A percentile compares a stretch with the other conserved stretches of the same genome.
These are phyloP conservation scores for Penicillium sp. DNA, from an alignment of 2,329 filamentous ascomycete species.

Conservation along the genomic window DNA sequence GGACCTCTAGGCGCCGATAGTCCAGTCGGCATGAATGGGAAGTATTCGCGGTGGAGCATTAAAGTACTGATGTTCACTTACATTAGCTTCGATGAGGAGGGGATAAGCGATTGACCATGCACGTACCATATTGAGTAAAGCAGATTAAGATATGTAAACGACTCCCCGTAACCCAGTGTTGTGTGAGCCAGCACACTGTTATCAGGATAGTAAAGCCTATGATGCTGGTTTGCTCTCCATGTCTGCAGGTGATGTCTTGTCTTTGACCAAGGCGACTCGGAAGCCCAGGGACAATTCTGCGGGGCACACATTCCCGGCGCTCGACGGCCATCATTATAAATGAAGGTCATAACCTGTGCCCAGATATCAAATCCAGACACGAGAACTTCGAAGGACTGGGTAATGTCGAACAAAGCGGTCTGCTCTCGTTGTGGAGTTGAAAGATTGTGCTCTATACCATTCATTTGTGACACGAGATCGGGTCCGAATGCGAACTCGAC, in stretches of 20 bases:
- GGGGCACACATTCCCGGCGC: slow-evolving; percentile 45
- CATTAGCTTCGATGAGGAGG: not conserved
- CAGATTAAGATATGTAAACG: slow-evolving; percentile 50
- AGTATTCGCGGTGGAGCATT: slow-evolving; percentile 51
- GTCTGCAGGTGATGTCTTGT: slow-evolving; percentile 34
- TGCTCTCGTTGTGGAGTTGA: slow-evolving; percentile 5
- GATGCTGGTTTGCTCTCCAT: slow-evolving; percentile 44
- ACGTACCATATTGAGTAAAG: slow-evolving; percentile 50
- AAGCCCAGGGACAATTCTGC: slow-evolving; percentile 48
- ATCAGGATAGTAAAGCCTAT: slow-evolving; percentile 42
- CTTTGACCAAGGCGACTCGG: slow-evolving; percentile 40
- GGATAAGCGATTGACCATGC: not conserved
- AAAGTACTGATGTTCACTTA: slow-evolving; percentile 34
- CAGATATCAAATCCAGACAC: slow-evolving; percentile 53
- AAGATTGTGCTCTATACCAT: slow-evolving; percentile 8
- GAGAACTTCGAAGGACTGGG: slow-evolving; percentile 32
- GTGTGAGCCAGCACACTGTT: slow-evolving; percentile 44
- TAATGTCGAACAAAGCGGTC: slow-evolving; percentile 17
- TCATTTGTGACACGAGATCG: slow-evolving; percentile 14
- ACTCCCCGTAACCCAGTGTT: slow-evolving; percentile 46
- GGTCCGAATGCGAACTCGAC: slow-evolving; percentile 47
- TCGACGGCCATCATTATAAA: slow-evolving; percentile 50
- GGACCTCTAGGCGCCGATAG: slow-evolving; percentile 43
- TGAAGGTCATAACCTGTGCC: slow-evolving; percentile 46
- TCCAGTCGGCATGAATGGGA: slow-evolving; percentile 48